phyloP scores from a whole-genome alignment of 116 monocot genomes.

The Thalassia testudinum region DNA sequence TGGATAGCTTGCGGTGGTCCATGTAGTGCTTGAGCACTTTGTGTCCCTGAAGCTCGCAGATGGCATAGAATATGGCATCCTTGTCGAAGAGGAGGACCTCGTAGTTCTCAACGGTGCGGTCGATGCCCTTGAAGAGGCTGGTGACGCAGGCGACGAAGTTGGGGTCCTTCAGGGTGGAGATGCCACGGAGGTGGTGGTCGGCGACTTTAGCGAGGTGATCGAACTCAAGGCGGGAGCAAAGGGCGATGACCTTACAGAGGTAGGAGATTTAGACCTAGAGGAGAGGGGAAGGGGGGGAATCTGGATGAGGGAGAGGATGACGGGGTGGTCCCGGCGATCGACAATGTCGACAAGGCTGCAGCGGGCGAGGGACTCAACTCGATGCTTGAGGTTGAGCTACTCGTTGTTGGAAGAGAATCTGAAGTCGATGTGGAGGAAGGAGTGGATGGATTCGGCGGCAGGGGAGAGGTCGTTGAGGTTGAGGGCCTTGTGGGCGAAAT shows the following conservation, averaged over 20 bases:
- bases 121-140: conserved; percentile 80
- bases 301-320: conserved; percentile 54
- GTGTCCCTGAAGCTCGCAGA: conserved; percentile 85
- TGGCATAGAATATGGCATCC: conserved; percentile 73
- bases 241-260: conserved; percentile 56
- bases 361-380: conserved; percentile 45
- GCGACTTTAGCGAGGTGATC: conserved; percentile 55
- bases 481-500: conserved; percentile 36
- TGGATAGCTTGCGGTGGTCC: conserved; percentile 45
- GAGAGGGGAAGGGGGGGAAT: conserved; percentile 55
- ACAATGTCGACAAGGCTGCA: conserved; percentile 39
- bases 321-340: conserved; percentile 55
- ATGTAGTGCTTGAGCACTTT: conserved; percentile 71
- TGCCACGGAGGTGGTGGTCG: conserved; percentile 9
- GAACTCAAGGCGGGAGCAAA: conserved; percentile 68
- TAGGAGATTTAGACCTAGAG: conserved; percentile 78
- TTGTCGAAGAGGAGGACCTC: conserved; percentile 78
- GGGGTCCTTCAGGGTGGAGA: conserved; percentile 12
- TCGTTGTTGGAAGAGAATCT: conserved; percentile 46
- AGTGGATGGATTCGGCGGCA: conserved; percentile 38
- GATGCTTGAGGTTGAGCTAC: conserved; percentile 41
- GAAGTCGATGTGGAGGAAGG: conserved; percentile 68
- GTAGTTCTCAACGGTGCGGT: conserved; percentile 79
- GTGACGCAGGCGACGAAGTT: conserved; percentile 75
- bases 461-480: conserved; percentile 51